These are phyloP conservation scores for Ustilago sp. DNA, from an alignment of 1,284 basidiomycete genomes.

Conservation along the genomic window DNA sequence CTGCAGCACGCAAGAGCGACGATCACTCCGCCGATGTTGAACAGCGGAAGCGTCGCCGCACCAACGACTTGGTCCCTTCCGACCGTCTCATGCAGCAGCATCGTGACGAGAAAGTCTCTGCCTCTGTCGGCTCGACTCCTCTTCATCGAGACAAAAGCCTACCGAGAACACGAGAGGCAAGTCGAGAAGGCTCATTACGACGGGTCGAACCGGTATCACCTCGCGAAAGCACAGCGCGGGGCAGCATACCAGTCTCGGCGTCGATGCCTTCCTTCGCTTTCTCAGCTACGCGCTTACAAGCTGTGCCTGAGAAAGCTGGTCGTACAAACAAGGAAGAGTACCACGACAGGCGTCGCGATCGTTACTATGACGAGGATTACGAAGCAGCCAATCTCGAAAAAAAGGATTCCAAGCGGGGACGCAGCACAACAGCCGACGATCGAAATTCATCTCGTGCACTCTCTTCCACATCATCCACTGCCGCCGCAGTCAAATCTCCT, in stretches of 20 bases:
- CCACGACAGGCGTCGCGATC: constrained; percentile 25
- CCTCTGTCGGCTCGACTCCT: background rate
- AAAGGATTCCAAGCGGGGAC: background rate
- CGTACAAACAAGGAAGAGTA: constrained; percentile 10
- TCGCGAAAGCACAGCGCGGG: background rate
- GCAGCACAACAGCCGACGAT: background rate
- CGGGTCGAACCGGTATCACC: constrained; percentile 11
- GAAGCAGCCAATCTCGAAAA: constrained; percentile 3
- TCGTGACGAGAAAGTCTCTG: constrained; percentile 1
- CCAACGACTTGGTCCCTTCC: constrained; percentile 25
- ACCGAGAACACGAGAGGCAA: background rate
- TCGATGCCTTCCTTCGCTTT: constrained; percentile 30
- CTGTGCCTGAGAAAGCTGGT: constrained; percentile 13
- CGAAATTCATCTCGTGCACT: constrained; percentile 1
- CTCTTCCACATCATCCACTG: background rate
- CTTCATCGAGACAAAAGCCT: constrained; percentile 7
- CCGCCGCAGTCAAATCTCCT: background rate
- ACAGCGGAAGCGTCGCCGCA: constrained; percentile 40
- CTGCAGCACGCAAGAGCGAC: constrained; percentile 2
- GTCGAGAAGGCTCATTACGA: constrained; percentile 6
- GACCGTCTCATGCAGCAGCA: constrained; percentile 7
- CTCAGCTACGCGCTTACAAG: constrained; percentile 9
- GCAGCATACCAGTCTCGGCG: constrained; percentile 17
- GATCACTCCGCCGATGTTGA: constrained; percentile 10
- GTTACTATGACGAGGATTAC: constrained; percentile 23